phyloP scores from a whole-genome alignment of 202 grass and related monocot species.

The Panicum virgatum region DNA sequence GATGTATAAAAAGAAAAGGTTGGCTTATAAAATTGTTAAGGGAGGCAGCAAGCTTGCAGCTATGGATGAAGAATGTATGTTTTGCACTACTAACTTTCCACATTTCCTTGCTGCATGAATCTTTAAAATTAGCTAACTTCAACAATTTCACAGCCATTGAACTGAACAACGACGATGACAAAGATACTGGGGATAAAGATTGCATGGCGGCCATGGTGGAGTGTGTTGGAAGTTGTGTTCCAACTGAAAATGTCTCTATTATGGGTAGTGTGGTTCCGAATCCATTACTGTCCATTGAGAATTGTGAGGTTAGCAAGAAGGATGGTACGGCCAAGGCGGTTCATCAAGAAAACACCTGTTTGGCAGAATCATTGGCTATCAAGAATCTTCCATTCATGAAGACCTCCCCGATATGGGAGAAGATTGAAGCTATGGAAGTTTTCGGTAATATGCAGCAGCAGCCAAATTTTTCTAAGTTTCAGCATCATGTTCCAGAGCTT shows the following conservation, averaged over 20 bases:
- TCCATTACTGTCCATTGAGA: not conserved
- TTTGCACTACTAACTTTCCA: not conserved
- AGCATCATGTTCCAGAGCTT: conserved; percentile 44
- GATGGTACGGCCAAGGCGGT: too few relatives aligned
- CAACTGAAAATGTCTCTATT: conserved; percentile 7
- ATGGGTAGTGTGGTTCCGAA: not conserved
- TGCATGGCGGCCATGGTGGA: not conserved
- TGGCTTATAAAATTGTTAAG: not conserved
- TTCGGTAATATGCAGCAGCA: conserved; percentile 52
- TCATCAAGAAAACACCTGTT: not conserved
- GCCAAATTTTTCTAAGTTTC: conserved; percentile 55
- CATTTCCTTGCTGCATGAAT: not conserved
- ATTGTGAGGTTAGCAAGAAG: not conserved
- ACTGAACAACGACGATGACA: not conserved
- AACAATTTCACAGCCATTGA: not conserved
- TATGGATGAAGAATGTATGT: conserved; percentile 26
- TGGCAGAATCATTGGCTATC: conserved; percentile 14
- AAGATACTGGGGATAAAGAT: not conserved
- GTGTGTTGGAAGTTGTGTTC: not conserved
- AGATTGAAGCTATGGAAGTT: conserved; percentile 54
- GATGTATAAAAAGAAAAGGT: conserved; percentile 17
- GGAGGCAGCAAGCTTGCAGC: not conserved
- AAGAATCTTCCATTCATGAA: conserved; percentile 50
- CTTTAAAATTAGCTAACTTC: conserved; percentile 15
- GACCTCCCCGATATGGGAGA: conserved; percentile 57